phyloP scores from a whole-genome alignment of 805 yeast species.

The Cephaloascus fragrans region DNA sequence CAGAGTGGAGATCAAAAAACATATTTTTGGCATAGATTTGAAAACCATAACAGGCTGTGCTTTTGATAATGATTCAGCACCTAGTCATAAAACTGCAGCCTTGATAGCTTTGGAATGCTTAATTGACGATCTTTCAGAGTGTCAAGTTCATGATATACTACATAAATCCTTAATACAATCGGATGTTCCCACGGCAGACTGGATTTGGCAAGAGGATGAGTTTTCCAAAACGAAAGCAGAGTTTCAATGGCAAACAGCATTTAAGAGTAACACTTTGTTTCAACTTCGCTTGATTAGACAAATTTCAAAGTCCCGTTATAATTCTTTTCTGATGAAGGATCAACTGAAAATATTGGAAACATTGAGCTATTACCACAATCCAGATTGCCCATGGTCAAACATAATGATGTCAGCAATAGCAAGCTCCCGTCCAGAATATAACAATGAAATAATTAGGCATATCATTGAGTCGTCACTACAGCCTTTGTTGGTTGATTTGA shows the following conservation, averaged over 20 bases:
- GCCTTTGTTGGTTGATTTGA: background rate
- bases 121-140: background rate
- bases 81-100: background rate
- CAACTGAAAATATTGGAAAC: background rate
- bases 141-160: background rate
- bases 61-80: background rate
- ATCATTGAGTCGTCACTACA: background rate
- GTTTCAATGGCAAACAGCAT: background rate
- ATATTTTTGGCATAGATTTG: no score
- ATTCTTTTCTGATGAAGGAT: no score
- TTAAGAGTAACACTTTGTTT: background rate
- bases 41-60: no score
- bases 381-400: background rate
- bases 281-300: background rate
- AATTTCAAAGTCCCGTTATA: no score
- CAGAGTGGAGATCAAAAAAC: no score
- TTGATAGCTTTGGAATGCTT: background rate
- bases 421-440: background rate
- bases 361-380: background rate
- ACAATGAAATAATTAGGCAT: background rate
- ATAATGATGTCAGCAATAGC: background rate
- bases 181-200: background rate
- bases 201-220: background rate
- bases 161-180: no score
- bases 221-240: background rate